Conservation (phyloP, 805 yeast genomes). For the Torulaspora franciscae region DNA sequence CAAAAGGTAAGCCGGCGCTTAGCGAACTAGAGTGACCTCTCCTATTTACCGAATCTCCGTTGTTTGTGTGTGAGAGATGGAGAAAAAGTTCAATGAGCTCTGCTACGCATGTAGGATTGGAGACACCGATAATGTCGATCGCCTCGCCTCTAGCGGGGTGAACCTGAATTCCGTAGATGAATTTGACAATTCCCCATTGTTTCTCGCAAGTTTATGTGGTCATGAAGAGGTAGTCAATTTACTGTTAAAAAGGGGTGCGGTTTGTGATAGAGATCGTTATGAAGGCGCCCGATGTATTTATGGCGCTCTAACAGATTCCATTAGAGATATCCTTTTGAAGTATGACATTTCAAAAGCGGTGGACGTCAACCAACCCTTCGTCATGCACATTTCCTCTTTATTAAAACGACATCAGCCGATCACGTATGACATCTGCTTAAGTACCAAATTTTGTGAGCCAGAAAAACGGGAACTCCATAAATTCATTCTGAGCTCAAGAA, state of each 20-base stretch:
- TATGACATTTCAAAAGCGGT: constrained; percentile 66
- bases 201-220: constrained; percentile 71
- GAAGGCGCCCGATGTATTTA: constrained; percentile 76
- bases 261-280: constrained; percentile 75
- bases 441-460: constrained; percentile 7
- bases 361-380: constrained; percentile 66
- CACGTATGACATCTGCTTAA: constrained; percentile 28
- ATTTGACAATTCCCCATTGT: constrained; percentile 72
- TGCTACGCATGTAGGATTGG: constrained; percentile 67
- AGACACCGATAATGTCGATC: constrained; percentile 59
- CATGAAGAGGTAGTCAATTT: constrained; percentile 59
- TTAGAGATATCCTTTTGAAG: constrained; percentile 51
- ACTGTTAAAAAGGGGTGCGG: constrained; percentile 61
- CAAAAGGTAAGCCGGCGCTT: background rate
- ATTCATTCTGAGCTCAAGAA: constrained; percentile 41
- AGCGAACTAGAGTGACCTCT: background rate
- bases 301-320: constrained; percentile 68
- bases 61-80: constrained; percentile 4
- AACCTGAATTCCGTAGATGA: constrained; percentile 50
- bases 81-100: constrained; percentile 42
- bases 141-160: constrained; percentile 49
- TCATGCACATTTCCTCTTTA: constrained; percentile 55
- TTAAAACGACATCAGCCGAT: constrained; percentile 18
- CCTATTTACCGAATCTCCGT: background rate
- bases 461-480: constrained; percentile 34